A percentile compares a stretch with the other conserved stretches of the same genome.
Evolutionary conservation across 495 filamentous ascomycete genomes (phyloP).

Genomic region (Penicillium robsamsonii): DNA sequence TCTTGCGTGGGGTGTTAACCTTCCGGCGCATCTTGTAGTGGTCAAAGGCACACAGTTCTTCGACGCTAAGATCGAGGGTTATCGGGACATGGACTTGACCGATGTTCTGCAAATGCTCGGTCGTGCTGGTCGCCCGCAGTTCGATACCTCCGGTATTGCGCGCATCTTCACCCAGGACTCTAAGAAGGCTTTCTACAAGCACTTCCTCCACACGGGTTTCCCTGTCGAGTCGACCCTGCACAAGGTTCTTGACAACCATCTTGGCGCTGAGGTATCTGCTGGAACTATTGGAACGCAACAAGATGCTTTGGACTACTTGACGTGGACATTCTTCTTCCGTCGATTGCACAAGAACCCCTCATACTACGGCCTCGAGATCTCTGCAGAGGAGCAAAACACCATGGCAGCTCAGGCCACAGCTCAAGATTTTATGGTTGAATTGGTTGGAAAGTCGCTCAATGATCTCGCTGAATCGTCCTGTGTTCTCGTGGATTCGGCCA

Average conservation of each 20-base stretch:
- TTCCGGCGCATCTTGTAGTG: slow-evolving; percentile 94
- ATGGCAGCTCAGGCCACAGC: slow-evolving; percentile 79
- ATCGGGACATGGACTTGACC: slow-evolving; percentile 98
- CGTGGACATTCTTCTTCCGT: slow-evolving; percentile 99
- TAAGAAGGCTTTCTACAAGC: slow-evolving; percentile 99
- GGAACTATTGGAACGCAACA: slow-evolving; percentile 92
- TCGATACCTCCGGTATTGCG: slow-evolving; percentile 92
- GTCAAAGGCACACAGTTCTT: slow-evolving; percentile 99
- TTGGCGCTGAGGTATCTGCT: slow-evolving; percentile 91
- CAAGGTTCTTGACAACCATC: slow-evolving; percentile 94
- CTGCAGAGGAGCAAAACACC: slow-evolving; percentile 87
- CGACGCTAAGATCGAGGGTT: slow-evolving; percentile 95
- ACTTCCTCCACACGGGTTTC: slow-evolving; percentile 97
- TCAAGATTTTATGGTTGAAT: slow-evolving; percentile 86
- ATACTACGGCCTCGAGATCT: slow-evolving; percentile 95
- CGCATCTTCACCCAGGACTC: slow-evolving; percentile 95
- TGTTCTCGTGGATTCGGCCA: slow-evolving; percentile 69
- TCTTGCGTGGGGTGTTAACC: slow-evolving; percentile 96
- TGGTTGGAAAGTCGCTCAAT: slow-evolving; percentile 80
- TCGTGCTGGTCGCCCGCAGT: slow-evolving; percentile 92
- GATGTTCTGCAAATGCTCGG: slow-evolving; percentile 99
- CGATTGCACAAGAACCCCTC: slow-evolving; percentile 97
- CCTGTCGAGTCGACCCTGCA: slow-evolving; percentile 95
- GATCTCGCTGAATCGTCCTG: slow-evolving; percentile 83
- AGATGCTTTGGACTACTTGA: slow-evolving; percentile 95